Conservation (phyloP, 2,329 filamentous ascomycete genomes). For the Dothistroma septosporum region DNA sequence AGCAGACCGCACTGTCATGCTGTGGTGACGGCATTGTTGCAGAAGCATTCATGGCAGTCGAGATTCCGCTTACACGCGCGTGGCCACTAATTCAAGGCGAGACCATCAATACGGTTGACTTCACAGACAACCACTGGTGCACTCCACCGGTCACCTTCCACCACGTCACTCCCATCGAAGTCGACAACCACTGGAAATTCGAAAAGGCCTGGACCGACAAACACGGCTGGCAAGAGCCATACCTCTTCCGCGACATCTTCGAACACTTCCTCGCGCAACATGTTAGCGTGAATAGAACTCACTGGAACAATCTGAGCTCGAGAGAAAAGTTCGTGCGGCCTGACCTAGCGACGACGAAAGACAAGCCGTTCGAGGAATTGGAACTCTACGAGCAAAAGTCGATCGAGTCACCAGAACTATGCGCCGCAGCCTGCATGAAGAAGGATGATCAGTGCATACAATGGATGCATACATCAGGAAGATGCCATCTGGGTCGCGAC, state of each 20-base stretch:
- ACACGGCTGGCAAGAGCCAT: conserved; percentile 33
- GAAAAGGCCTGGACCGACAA: conserved; percentile 29
- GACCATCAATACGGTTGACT: conserved; percentile 41
- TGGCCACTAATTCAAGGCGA: conserved; percentile 47
- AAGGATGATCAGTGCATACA: conserved; percentile 31
- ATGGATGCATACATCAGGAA: conserved; percentile 34
- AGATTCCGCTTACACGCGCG: conserved; percentile 42
- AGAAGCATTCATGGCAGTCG: conserved; percentile 45
- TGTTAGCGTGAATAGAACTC: conserved; percentile 29
- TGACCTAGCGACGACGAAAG: conserved; percentile 17
- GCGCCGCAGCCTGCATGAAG: conserved; percentile 29
- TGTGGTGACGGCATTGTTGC: conserved; percentile 55
- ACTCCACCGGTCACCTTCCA: conserved; percentile 39
- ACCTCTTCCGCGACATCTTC: conserved; percentile 34
- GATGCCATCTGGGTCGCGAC: conserved; percentile 33
- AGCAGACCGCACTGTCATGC: conserved; percentile 46
- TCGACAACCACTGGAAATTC: conserved; percentile 34
- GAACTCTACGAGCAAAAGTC: conserved; percentile 26
- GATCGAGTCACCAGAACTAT: conserved; percentile 26
- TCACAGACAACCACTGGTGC: conserved; percentile 44
- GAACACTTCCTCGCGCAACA: conserved; percentile 32
- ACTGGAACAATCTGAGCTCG: conserved; percentile 35
- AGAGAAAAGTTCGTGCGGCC: conserved; percentile 28
- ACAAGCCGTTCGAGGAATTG: conserved; percentile 23
- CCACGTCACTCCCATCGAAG: conserved; percentile 32